phyloP scores from a whole-genome alignment of 192 early-diverging fungal species.

The Dimargaris cristalligena region DNA sequence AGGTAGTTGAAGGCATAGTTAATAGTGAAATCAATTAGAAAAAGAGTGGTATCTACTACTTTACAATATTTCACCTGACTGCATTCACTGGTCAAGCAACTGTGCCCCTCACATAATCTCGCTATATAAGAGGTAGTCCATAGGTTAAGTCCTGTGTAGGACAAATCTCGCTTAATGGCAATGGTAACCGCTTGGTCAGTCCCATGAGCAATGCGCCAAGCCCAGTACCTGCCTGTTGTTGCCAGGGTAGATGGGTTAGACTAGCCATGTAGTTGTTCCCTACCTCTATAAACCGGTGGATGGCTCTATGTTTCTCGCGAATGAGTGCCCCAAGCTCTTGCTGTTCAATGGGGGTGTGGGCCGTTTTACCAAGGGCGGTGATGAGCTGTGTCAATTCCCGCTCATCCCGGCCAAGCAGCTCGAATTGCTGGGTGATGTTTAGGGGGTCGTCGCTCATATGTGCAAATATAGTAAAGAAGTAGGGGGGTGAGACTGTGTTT shows the following conservation, averaged over 20 bases:
- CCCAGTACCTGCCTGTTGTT: no score
- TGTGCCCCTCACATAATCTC: no score
- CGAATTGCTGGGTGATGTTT: background rate
- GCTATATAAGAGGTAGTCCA: background rate
- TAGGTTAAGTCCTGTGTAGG: background rate
- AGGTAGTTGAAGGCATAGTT: background rate
- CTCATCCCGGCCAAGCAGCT: background rate
- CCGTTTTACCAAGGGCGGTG: background rate
- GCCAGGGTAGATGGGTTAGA: no score
- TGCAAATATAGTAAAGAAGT: no score
- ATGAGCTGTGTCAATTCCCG: conserved; percentile 3
- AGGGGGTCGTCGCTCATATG: no score
- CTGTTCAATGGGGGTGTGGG: background rate
- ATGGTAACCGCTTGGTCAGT: no score
- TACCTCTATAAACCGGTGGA: conserved; percentile 1
- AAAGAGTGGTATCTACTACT: background rate
- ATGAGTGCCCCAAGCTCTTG: background rate
- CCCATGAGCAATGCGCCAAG: no score
- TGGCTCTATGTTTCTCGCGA: background rate
- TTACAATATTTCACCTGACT: background rate
- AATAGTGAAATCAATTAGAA: background rate
- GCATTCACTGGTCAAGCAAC: background rate
- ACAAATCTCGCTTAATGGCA: no score
- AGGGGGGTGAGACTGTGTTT: no score
- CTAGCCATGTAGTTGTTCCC: no score